Evolutionary conservation across 257 asterid species (phyloP).

Genomic region (Solanum medicagineum): DNA sequence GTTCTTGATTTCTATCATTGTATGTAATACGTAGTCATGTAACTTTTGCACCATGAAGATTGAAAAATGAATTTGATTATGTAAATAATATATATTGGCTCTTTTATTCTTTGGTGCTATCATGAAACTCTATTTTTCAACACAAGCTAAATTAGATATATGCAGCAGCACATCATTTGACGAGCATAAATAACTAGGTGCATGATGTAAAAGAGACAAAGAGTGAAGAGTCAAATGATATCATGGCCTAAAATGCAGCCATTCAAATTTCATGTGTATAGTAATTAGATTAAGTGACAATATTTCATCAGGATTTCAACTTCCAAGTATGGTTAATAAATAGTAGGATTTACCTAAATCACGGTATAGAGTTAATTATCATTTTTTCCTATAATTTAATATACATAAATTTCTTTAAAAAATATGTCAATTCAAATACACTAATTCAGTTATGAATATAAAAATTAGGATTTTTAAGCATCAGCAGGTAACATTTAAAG

Average conservation of each 20-base stretch:
- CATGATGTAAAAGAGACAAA: not conserved
- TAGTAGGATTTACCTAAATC: not conserved
- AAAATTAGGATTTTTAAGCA: too few species aligned
- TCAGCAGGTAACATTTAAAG: too few species aligned
- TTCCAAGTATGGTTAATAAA: not conserved
- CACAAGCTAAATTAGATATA: not conserved
- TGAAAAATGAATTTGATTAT: not conserved
- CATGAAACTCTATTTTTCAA: not conserved
- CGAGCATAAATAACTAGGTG: not conserved
- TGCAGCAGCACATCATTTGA: not conserved
- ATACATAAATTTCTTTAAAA: too few species aligned
- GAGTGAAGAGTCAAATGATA: not conserved
- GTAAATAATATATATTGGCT: not conserved
- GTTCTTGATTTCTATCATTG: not conserved
- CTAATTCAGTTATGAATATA: too few species aligned
- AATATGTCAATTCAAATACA: too few species aligned
- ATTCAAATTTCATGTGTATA: not conserved
- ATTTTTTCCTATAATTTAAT: too few species aligned
- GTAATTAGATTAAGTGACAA: not conserved
- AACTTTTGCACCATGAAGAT: slow-evolving; percentile 1
- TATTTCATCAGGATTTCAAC: not conserved
- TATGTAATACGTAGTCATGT: slow-evolving; percentile 2
- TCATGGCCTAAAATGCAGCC: not conserved
- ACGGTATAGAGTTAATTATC: too few species aligned
- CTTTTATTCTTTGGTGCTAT: not conserved